Conservation (phyloP, 495 filamentous ascomycete species). For the Penicillium soppii region DNA sequence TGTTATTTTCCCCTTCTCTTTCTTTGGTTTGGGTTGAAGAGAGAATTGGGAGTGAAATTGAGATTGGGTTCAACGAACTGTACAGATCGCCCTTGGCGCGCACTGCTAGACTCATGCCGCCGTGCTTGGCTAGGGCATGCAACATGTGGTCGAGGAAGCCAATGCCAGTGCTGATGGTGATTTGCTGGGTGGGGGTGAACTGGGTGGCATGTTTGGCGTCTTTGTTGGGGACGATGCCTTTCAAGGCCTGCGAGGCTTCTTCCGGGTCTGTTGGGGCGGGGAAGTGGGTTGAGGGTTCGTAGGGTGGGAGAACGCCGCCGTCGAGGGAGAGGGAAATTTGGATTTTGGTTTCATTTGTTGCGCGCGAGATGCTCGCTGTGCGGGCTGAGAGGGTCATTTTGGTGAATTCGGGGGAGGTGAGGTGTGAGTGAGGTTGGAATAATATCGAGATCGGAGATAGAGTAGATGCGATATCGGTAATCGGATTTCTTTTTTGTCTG, state of each 20-base stretch:
- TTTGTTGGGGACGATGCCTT: slow-evolving; percentile 84
- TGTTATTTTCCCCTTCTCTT: neutral
- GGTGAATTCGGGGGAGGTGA: slow-evolving; percentile 14
- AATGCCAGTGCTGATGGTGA: slow-evolving; percentile 88
- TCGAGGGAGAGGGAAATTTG: slow-evolving; percentile 88
- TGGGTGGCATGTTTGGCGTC: slow-evolving; percentile 76
- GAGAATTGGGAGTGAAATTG: neutral
- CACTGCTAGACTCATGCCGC: slow-evolving; percentile 84
- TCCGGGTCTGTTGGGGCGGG: slow-evolving; percentile 37
- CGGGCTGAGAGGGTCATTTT: slow-evolving; percentile 50
- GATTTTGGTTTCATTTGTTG: slow-evolving; percentile 97
- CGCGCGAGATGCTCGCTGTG: slow-evolving; percentile 72
- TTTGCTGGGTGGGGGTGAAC: slow-evolving; percentile 73
- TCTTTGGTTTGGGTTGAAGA: no score
- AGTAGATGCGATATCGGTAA: slow-evolving; percentile 13
- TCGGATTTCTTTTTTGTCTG: slow-evolving; percentile 20
- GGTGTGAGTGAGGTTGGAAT: neutral
- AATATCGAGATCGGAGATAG: neutral
- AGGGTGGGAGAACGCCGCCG: slow-evolving; percentile 69
- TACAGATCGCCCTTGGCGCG: slow-evolving; percentile 84
- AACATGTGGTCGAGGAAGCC: slow-evolving; percentile 99
- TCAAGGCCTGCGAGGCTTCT: slow-evolving; percentile 51
- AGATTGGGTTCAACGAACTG: slow-evolving; percentile 55
- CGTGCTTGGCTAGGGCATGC: slow-evolving; percentile 92
- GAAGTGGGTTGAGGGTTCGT: slow-evolving; percentile 53